Evolutionary conservation across 768 basidiomycete genomes (phyloP), one percentile per base, ranked within the genome.

Genomic region (Gymnopilus junonius): DNA sequence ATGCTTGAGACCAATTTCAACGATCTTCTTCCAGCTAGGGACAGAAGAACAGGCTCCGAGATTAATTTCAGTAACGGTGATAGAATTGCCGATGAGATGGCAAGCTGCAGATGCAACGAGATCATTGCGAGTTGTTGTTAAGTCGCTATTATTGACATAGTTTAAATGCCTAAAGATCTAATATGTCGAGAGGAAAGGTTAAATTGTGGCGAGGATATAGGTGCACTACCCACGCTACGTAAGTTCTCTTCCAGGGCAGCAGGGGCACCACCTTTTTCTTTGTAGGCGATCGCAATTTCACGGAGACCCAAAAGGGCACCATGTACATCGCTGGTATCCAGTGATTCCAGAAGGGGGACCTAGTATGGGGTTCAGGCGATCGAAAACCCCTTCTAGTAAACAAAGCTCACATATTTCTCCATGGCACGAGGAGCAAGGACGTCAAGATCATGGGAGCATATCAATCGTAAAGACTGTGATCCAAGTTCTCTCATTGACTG

Each of bases 281-380:
- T 77, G 65, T 83, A 88, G 1, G 87, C 88, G n/a, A 76, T 72
- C 0, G 93, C 87, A 15, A 98, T 78, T 71, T 95, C 90, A 8
- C 83, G 82, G 25, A 98, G 79, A 1, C 86, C 87, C 23, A 89
- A 78, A n/a, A 98, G 75, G 8, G 84, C 89, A 2, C 97, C 97
- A 70, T 98, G 95, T 10, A 95, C 77, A 69, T 92, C 90, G 20
- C 82, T 77, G 12, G 80, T 63, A 74, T 97, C 95, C 21, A 85
- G 72, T 8, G 91, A 89, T 12, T 82, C 80, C 27, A 91, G 75
- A 6, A 94, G 75, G 32, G 74, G 73, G 2, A 80, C 78, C 92
- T 94, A 63, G 11, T 15, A 32, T 29, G 67, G 31, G 12, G 59
- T 50, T 63, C 27, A 64, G 65, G 14, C 61, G 40, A 43, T 51